Evolutionary conservation across 2,329 filamentous ascomycete genomes (phyloP).

Genomic region (Alternaria sp.): DNA sequence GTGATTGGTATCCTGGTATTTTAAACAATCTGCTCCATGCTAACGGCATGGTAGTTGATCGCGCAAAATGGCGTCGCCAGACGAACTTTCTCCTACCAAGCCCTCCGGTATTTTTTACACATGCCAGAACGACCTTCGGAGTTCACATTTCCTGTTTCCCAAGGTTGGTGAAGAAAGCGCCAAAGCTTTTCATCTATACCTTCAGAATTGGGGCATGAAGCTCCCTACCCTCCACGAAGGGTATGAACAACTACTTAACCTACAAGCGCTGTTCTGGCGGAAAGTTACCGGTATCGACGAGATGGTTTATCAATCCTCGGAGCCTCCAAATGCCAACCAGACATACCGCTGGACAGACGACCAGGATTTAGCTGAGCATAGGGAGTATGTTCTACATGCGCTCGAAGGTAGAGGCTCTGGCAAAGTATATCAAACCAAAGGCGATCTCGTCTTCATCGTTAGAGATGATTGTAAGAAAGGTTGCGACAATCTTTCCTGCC

Average conservation of each 20-base stretch:
- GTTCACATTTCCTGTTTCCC: background rate
- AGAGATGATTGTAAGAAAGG: background rate
- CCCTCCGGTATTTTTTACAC: background rate
- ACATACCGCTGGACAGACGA: background rate
- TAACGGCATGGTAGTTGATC: background rate
- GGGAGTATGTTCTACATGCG: slow-evolving; percentile 4
- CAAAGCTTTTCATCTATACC: slow-evolving; percentile 6
- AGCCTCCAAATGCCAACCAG: background rate
- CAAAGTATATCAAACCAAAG: background rate
- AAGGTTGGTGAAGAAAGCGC: slow-evolving; percentile 11
- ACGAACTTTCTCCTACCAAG: background rate
- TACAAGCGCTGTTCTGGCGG: slow-evolving; percentile 24
- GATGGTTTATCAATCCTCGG: background rate
- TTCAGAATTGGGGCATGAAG: background rate
- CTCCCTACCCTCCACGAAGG: background rate
- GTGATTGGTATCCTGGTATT: background rate
- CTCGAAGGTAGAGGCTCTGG: background rate
- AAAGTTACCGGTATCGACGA: background rate
- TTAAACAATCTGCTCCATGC: background rate
- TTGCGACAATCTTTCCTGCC: slow-evolving; percentile 13
- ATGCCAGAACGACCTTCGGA: background rate
- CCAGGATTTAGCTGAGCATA: slow-evolving; percentile 4
- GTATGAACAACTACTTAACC: slow-evolving; percentile 1
- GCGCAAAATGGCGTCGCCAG: background rate
- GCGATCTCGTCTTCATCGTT: slow-evolving; percentile 12